These are phyloP conservation scores for Eustoma russellianum DNA, from an alignment of 257 asterid genomes.

Conservation along the genomic window DNA sequence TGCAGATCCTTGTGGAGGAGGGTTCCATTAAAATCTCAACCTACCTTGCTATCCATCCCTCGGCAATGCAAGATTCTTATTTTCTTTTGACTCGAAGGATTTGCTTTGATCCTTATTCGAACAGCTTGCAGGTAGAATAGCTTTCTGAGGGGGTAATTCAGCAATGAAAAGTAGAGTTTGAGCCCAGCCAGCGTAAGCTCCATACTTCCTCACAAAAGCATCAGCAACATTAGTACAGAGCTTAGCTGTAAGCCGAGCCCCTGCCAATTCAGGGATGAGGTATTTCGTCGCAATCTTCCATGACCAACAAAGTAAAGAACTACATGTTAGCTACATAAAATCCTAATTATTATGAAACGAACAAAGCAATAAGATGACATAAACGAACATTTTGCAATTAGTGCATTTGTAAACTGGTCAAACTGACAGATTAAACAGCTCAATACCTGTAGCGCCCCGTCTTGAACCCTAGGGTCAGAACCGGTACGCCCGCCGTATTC, in stretches of 20 bases:
- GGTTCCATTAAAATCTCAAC: too few species aligned
- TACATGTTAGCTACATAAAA: neutral
- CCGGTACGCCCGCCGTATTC: too few species aligned
- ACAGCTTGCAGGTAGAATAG: constrained; percentile 43
- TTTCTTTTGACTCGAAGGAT: constrained; percentile 22
- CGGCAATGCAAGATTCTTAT: constrained; percentile 5
- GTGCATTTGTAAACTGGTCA: too few species aligned
- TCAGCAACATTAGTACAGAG: constrained; percentile 54
- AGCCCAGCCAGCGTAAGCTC: constrained; percentile 99
- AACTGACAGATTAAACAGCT: too few species aligned
- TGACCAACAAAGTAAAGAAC: constrained; percentile 11
- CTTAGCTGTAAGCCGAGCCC: constrained; percentile 59
- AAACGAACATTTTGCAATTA: neutral
- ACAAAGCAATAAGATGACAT: neutral
- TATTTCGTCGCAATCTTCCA: constrained; percentile 76
- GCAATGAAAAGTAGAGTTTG: constrained; percentile 93
- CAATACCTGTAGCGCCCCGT: too few species aligned
- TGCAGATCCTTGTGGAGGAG: too few species aligned
- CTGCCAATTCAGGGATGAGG: constrained; percentile 87
- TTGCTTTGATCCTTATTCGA: constrained; percentile 16
- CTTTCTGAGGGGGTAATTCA: constrained; percentile 89
- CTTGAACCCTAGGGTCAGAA: too few species aligned
- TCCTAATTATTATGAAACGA: neutral
- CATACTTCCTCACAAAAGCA: constrained; percentile 82
- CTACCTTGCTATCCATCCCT: constrained; percentile 4